Conservation (phyloP, 2,329 filamentous ascomycete species). For the Colletotrichum sansevieriae region DNA sequence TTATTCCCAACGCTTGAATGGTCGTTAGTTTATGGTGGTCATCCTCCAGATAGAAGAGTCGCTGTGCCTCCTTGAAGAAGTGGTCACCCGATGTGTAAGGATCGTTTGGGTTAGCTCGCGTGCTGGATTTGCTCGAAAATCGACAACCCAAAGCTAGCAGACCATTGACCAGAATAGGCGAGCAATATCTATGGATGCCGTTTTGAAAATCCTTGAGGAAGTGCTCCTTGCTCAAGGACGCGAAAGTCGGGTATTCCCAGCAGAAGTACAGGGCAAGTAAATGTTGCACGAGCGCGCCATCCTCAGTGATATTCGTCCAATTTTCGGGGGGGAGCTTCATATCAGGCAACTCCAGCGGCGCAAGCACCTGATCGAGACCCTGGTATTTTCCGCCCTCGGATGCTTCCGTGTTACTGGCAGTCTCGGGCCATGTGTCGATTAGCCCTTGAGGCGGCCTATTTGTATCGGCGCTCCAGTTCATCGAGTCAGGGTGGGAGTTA, state of each 20-base stretch:
- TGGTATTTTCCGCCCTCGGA: constrained; percentile 42
- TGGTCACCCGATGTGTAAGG: constrained; percentile 77
- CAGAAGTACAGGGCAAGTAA: constrained; percentile 78
- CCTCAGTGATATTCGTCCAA: constrained; percentile 74
- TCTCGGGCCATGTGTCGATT: constrained; percentile 65
- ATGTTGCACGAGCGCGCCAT: constrained; percentile 71
- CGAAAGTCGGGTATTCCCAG: constrained; percentile 82
- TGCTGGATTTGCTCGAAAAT: constrained; percentile 74
- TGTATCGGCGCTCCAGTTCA: constrained; percentile 60
- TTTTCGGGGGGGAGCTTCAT: constrained; percentile 57
- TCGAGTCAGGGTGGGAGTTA: constrained; percentile 60
- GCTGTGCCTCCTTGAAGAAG: constrained; percentile 78
- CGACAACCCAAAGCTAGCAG: constrained; percentile 76
- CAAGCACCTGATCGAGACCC: constrained; percentile 63
- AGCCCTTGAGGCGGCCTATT: constrained; percentile 57
- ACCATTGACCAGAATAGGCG: constrained; percentile 74
- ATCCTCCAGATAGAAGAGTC: constrained; percentile 69
- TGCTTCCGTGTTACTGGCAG: constrained; percentile 51
- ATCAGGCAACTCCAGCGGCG: constrained; percentile 59
- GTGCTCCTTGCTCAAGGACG: constrained; percentile 78
- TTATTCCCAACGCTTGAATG: constrained; percentile 80
- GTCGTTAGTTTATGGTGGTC: constrained; percentile 76
- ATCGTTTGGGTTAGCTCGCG: constrained; percentile 72
- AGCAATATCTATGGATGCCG: constrained; percentile 75
- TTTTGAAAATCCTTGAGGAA: constrained; percentile 75